A percentile compares a stretch with the other conserved stretches of the same genome.
phyloP scores from a whole-genome alignment of 257 asterid species.

The Cruciata laevipes region DNA sequence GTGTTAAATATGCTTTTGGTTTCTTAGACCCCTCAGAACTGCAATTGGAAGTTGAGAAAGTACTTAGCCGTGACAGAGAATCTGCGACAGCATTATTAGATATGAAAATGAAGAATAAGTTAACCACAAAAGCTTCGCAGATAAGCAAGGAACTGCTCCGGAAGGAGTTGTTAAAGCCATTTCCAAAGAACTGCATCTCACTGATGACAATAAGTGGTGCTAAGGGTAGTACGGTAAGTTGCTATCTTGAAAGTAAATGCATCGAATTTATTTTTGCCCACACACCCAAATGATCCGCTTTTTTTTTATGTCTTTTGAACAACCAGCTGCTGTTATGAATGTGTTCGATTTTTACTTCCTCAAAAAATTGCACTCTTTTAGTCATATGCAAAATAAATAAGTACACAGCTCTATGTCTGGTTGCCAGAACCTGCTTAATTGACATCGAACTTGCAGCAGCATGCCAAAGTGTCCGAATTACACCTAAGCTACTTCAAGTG shows the following conservation, averaged over 20 bases:
- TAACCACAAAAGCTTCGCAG: constrained; percentile 70
- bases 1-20: constrained; percentile 17
- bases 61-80: constrained; percentile 57
- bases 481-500: not conserved
- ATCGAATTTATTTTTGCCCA: not conserved
- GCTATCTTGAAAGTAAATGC: not conserved
- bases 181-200: constrained; percentile 91
- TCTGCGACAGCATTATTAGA: constrained; percentile 77
- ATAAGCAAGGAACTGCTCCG: constrained; percentile 78
- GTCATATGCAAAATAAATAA: not conserved
- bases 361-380: not conserved
- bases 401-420: not conserved
- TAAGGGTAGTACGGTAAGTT: constrained; percentile 94
- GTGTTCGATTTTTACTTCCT: not conserved
- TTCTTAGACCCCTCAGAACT: constrained; percentile 77
- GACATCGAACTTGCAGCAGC: not conserved
- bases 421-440: not conserved
- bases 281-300: not conserved
- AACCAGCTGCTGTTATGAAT: not conserved
- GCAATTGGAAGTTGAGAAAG: constrained; percentile 89
- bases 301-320: not conserved
- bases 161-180: constrained; percentile 71
- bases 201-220: constrained; percentile 97
- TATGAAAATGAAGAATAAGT: constrained; percentile 89
- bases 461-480: not conserved